Evolutionary conservation across 441 rosid genomes (phyloP).

Genomic region (Eugenia klotzschiana): DNA sequence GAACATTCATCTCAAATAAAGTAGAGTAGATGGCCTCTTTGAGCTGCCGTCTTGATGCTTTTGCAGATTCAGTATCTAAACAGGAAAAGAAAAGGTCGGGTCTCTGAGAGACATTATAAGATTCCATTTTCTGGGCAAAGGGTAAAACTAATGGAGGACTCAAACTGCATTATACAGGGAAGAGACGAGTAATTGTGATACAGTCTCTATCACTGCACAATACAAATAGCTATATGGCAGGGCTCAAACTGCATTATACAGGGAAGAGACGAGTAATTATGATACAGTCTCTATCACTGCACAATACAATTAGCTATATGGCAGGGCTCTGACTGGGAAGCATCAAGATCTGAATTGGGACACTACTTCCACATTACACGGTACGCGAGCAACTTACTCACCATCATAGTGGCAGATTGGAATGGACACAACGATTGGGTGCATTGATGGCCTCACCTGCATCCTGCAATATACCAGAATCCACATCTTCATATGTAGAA

Average conservation of each 20-base stretch:
- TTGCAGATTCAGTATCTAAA: slow-evolving; percentile 77
- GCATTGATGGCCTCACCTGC: slow-evolving; percentile 58
- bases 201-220: background rate
- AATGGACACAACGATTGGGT: slow-evolving; percentile 65
- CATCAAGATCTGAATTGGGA: background rate
- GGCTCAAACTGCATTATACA: background rate
- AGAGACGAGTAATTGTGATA: background rate
- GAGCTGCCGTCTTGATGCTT: slow-evolving; percentile 81
- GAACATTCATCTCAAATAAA: slow-evolving; percentile 79
- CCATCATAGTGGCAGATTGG: slow-evolving; percentile 90
- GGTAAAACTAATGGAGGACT: background rate
- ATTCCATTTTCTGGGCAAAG: background rate
- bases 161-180: background rate
- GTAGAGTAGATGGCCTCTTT: slow-evolving; percentile 58
- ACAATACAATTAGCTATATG: background rate
- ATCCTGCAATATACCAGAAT: slow-evolving; percentile 32
- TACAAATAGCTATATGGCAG: background rate
- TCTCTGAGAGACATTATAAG: background rate
- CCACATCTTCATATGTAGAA: background rate
- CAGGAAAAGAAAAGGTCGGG: background rate
- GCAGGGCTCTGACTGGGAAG: background rate
- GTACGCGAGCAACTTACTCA: slow-evolving; percentile 10
- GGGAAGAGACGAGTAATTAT: background rate
- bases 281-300: background rate
- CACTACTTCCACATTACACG: background rate